Evolutionary conservation across 148 eudicot genomes (phyloP).

Genomic region (Simmondsia chinensis): DNA sequence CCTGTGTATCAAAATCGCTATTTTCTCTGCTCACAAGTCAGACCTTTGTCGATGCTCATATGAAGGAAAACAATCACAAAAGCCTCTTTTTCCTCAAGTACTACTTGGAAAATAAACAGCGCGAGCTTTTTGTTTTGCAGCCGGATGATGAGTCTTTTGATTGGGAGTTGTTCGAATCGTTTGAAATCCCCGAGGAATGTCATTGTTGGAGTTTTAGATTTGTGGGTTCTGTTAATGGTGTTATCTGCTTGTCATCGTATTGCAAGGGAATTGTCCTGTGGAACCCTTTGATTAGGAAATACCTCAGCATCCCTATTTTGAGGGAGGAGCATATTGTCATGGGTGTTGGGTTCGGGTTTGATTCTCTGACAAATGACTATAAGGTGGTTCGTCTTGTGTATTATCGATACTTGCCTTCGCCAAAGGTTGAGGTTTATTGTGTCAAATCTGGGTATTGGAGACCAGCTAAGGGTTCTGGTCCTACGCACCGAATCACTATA

Average conservation of each 20-base stretch:
- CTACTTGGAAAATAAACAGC: neutral
- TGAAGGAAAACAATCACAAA: neutral
- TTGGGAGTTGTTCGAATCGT: neutral
- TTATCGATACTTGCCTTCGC: conserved; percentile 2
- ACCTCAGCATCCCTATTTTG: conserved; percentile 9
- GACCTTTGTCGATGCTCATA: neutral
- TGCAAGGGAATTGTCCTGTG: conserved; percentile 8
- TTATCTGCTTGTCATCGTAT: conserved; percentile 14
- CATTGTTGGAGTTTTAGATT: conserved; percentile 6
- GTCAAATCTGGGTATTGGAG: conserved; percentile 20
- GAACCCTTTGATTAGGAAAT: conserved; percentile 23
- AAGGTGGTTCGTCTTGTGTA: conserved; percentile 26
- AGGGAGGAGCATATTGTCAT: neutral
- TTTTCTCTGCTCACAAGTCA: neutral
- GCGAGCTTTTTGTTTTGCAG: neutral
- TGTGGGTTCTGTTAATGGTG: conserved; percentile 23
- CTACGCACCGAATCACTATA: neutral
- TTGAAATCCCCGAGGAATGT: neutral
- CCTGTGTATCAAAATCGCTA: conserved; percentile 3
- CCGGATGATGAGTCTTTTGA: conserved; percentile 1
- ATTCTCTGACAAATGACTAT: conserved; percentile 7
- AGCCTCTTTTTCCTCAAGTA: conserved; percentile 1
- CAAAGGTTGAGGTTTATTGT: conserved; percentile 17
- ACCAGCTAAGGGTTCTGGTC: conserved; percentile 1
- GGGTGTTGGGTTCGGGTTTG: conserved; percentile 35